These are phyloP conservation scores for Macadamia integrifolia DNA, from an alignment of 164 flowering plant species.

Conservation along the genomic window DNA sequence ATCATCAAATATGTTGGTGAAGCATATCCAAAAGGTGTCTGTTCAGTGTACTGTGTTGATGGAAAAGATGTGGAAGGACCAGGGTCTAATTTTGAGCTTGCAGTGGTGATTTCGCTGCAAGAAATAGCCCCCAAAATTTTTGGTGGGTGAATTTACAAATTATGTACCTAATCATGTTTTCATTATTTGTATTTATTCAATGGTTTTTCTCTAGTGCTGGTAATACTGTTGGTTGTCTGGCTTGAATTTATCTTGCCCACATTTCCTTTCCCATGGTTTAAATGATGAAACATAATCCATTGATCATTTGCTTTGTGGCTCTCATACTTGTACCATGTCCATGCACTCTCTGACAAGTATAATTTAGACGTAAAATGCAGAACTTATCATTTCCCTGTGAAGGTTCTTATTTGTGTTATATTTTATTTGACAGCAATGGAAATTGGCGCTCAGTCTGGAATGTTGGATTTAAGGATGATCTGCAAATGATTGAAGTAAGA, in stretches of 20 bases:
- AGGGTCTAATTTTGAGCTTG: conserved; percentile 83
- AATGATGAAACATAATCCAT: neutral
- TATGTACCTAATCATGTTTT: neutral
- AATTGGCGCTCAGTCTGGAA: conserved; percentile 93
- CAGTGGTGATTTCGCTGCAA: conserved; percentile 79
- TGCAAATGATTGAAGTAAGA: conserved; percentile 59
- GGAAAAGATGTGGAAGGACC: conserved; percentile 93
- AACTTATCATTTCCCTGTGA: neutral
- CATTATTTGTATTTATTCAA: neutral
- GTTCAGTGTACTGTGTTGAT: conserved; percentile 68
- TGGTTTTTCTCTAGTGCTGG: neutral
- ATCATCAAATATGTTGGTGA: conserved; percentile 70
- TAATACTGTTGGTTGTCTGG: neutral
- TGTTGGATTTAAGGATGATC: conserved; percentile 73
- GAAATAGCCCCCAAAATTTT: conserved; percentile 90
- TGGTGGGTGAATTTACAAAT: conserved; percentile 47
- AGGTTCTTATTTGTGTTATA: neutral
- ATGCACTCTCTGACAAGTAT: neutral
- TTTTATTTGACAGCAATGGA: conserved; percentile 60
- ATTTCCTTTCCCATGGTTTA: neutral
- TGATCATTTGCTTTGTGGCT: neutral
- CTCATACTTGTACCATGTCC: neutral
- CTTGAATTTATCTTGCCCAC: neutral
- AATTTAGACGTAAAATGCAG: neutral
- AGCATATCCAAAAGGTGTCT: conserved; percentile 86